Base-by-base conservation (phyloP, 768 basidiomycete species). In the Rhodosporidiobolus sp. region DNA sequence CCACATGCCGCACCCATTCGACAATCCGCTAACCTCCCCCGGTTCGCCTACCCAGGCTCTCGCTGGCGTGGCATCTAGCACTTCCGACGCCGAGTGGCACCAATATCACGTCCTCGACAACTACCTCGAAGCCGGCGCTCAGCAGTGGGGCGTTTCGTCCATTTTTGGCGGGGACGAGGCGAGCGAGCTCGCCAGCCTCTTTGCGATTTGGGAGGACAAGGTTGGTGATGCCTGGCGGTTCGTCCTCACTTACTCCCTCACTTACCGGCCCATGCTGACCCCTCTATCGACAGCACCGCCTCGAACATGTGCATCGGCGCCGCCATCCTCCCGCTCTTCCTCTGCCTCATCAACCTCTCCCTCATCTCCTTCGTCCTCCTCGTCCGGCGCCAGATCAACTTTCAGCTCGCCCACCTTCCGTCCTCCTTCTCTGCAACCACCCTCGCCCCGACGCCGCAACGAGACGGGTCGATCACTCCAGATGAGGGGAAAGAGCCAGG, bases 241-340 rank as follows among this genome's bases (percentile, higher is more conserved):
- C 14, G 46, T 48, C 46, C 46, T 48, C 17, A 10, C 17, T 48
- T n/a, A n/a, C 20, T 48, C 46, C 46, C 19, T 14, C 38, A 43
- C 38, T 14, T 43, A 43, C 14, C 7, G 38, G 14, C 14, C 14
- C 8, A n/a, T 3, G 7, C 30, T 17, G 30, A 17, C 28, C 30
- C 2, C 12, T 32, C 5, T 26, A 3, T 32, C 53, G 3, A 30
- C 30, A 45, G 45, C 20, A 59, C 58, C n/a, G 16, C 58, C 9
- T n/a, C 58, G 9, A 59, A 59, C 45, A 24, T 59, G 4, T 59
- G 38, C 28, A 59, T 59, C 58, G 58, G 58, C 38, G 58, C 58
- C n/a, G 58, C 58, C 17, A 38, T 59, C 19, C 58, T 59, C n/a
- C 58, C 58, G 0, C n/a, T 59, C 43, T 20, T 59, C 43, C 58